These are phyloP conservation scores for Phaeophleospora eucalypticola DNA, from an alignment of 2,329 filamentous ascomycete species.

Conservation along the genomic window DNA sequence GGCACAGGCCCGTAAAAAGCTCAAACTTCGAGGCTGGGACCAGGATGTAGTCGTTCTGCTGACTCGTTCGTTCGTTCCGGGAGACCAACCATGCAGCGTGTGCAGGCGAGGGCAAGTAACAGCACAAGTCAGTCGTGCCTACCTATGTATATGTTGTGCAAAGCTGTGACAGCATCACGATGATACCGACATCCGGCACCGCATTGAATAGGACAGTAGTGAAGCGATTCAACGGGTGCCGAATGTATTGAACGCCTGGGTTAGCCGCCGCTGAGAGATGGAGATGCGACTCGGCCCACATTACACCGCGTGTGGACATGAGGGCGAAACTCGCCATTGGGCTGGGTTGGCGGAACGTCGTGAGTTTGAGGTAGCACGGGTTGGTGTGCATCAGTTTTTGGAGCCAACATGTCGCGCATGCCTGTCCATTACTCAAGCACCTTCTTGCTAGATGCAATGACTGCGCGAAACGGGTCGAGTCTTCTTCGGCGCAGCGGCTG, in stretches of 20 bases:
- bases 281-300: no score
- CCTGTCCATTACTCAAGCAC: not conserved
- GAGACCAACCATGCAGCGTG: not conserved
- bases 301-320: not conserved
- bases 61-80: not conserved
- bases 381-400: not conserved
- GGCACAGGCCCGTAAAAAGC: not conserved
- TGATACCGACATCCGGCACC: no score
- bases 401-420: not conserved
- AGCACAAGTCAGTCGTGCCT: not conserved
- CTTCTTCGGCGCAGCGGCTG: not conserved
- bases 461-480: not conserved
- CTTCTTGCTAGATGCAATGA: no score
- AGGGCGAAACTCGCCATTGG: not conserved
- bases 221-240: no score
- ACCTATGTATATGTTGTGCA: no score
- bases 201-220: no score
- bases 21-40: not conserved
- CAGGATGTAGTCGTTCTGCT: not conserved
- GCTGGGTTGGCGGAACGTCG: constrained; percentile 1
- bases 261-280: no score
- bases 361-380: not conserved
- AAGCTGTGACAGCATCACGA: no score
- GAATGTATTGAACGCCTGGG: no score
- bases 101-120: not conserved